Conservation (phyloP, 345 rosid species). For the Microcos paniculata region DNA sequence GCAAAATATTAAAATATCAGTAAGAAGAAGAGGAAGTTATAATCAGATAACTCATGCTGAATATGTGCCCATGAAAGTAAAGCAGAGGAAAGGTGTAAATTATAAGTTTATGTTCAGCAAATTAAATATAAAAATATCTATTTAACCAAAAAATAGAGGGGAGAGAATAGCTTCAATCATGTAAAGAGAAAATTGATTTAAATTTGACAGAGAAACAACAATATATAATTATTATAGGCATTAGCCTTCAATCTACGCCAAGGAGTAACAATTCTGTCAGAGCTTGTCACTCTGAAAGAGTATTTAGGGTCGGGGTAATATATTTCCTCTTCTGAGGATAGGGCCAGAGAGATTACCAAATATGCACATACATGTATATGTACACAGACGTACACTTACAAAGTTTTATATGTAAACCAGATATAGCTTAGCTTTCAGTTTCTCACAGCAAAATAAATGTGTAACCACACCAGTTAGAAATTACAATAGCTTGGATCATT, state of each 20-base stretch:
- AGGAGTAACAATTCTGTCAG: not conserved
- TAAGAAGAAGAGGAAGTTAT: slow-evolving; percentile 10
- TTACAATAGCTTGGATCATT: slow-evolving; percentile 6
- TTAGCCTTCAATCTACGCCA: not conserved
- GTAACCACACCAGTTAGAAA: not conserved
- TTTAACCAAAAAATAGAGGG: not conserved
- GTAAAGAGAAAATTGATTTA: not conserved
- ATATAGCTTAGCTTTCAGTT: not conserved
- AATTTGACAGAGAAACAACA: not conserved
- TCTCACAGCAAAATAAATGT: not conserved
- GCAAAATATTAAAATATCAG: slow-evolving; percentile 19
- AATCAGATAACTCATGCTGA: not conserved
- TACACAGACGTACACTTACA: not conserved
- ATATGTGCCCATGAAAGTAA: not conserved
- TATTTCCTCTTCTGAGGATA: too few species aligned
- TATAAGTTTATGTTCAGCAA: not conserved
- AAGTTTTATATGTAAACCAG: not conserved
- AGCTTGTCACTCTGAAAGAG: not conserved
- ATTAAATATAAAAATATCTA: not conserved
- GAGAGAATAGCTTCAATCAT: not conserved
- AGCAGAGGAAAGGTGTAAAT: not conserved
- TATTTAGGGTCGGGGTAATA: not conserved
- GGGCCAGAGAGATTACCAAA: not conserved
- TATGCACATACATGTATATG: not conserved
- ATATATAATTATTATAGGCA: not conserved